Percentiles rank a stretch among this genome's conserved stretches.
Conservation (phyloP, 2,329 filamentous ascomycete genomes). For the Neoascochyta sp. region DNA sequence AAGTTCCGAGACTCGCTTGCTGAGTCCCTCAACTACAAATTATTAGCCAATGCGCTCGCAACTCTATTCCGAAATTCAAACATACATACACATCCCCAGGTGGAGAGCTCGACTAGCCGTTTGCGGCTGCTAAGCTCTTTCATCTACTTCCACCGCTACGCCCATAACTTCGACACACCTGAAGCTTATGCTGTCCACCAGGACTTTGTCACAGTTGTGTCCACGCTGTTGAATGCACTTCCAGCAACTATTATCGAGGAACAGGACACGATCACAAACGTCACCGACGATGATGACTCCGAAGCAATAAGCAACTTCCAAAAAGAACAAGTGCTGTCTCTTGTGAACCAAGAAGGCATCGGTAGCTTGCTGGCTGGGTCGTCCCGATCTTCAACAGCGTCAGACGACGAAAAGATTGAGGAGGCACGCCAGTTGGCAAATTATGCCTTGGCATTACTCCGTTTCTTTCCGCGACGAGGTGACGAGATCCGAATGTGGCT, state of each 20-base stretch:
- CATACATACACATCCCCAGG: conserved; percentile 20
- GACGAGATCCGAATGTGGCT: conserved; percentile 95
- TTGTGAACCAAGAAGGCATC: conserved; percentile 74
- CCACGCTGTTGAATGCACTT: conserved; percentile 54
- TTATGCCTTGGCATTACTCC: conserved; percentile 79
- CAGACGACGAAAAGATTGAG: conserved; percentile 41
- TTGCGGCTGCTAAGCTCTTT: conserved; percentile 59
- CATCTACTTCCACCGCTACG: conserved; percentile 55
- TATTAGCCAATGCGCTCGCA: conserved; percentile 36
- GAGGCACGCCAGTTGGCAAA: conserved; percentile 74
- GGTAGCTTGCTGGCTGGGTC: conserved; percentile 55
- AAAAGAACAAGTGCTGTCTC: conserved; percentile 60
- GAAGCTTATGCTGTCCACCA: conserved; percentile 46
- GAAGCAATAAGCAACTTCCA: conserved; percentile 50
- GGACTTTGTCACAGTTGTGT: conserved; percentile 55
- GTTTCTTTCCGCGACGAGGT: conserved; percentile 74
- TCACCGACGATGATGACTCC: conserved; percentile 19
- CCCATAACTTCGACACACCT: conserved; percentile 40
- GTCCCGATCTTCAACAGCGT: conserved; percentile 34
- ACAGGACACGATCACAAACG: conserved; percentile 27
- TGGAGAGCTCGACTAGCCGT: conserved; percentile 41
- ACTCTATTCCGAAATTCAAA: conserved; percentile 26
- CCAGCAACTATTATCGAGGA: conserved; percentile 56
- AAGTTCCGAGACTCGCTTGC: conserved; percentile 41
- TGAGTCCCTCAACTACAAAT: conserved; percentile 50